Conservation (phyloP, 805 yeast species). For the Yueomyces sp. region DNA sequence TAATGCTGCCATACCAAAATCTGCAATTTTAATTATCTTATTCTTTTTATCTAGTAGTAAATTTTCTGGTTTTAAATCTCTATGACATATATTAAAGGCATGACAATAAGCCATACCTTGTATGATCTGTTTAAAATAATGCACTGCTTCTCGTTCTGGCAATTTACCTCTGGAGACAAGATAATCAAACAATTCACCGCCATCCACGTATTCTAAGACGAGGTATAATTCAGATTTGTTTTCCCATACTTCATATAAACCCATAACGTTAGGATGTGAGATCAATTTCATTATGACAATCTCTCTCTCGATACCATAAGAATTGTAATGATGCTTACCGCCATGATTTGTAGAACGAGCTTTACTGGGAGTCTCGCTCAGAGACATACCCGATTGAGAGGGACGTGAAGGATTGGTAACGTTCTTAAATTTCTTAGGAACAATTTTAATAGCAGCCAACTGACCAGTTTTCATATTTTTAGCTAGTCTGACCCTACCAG, state of each 20-base stretch:
- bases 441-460: constrained; percentile 73
- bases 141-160: constrained; percentile 60
- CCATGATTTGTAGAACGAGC: constrained; percentile 6
- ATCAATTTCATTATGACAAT: constrained; percentile 93
- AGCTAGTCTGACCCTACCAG: constrained; percentile 68
- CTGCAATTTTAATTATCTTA: constrained; percentile 65
- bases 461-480: constrained; percentile 58
- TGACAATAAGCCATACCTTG: constrained; percentile 74
- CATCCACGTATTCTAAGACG: constrained; percentile 73
- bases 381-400: constrained; percentile 2
- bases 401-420: constrained; percentile 20
- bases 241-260: constrained; percentile 96
- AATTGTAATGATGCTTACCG: constrained; percentile 22
- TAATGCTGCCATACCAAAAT: constrained; percentile 83
- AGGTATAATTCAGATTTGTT: constrained; percentile 77
- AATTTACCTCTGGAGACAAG: constrained; percentile 56
- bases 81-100: constrained; percentile 65
- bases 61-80: constrained; percentile 77
- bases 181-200: constrained; percentile 75
- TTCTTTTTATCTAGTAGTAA: constrained; percentile 48
- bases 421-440: constrained; percentile 38
- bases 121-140: constrained; percentile 63
- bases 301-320: constrained; percentile 94
- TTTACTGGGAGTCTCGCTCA: constrained; percentile 2
- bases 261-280: constrained; percentile 87